phyloP scores from a whole-genome alignment of 2,329 filamentous ascomycete genomes.

The Aspergillus fischeri region DNA sequence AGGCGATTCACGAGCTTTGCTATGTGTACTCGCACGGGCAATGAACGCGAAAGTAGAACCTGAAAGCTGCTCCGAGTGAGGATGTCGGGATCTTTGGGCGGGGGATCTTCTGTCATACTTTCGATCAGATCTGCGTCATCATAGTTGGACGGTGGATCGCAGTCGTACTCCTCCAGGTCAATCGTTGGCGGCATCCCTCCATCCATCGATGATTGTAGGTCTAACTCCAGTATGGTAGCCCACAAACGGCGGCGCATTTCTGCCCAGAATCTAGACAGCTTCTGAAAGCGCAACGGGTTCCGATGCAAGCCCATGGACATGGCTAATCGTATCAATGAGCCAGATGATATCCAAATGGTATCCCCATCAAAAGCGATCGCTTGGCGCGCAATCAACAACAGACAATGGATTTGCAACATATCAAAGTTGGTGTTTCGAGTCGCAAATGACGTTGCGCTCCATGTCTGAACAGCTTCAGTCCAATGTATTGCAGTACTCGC shows the following conservation, averaged over 20 bases:
- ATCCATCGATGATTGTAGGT: slow-evolving; percentile 35
- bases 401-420: slow-evolving; percentile 31
- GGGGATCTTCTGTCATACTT: slow-evolving; percentile 22
- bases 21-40: slow-evolving; percentile 27
- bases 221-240: slow-evolving; percentile 42
- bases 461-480: slow-evolving; percentile 34
- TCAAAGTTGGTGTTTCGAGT: slow-evolving; percentile 28
- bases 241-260: slow-evolving; percentile 46
- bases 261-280: slow-evolving; percentile 36
- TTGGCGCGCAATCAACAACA: slow-evolving; percentile 33
- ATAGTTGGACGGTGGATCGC: slow-evolving; percentile 34
- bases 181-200: slow-evolving; percentile 32
- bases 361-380: slow-evolving; percentile 28
- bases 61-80: slow-evolving; percentile 28
- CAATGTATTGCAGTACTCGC: slow-evolving; percentile 46
- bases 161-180: slow-evolving; percentile 35
- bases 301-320: slow-evolving; percentile 42
- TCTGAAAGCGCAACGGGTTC: slow-evolving; percentile 31
- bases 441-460: slow-evolving; percentile 29
- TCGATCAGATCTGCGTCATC: slow-evolving; percentile 33
- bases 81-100: slow-evolving; percentile 10
- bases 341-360: slow-evolving; percentile 34
- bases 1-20: slow-evolving; percentile 28
- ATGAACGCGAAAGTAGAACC: slow-evolving; percentile 23
- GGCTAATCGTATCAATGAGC: slow-evolving; percentile 38